Evolutionary conservation across 2,329 filamentous ascomycete species (phyloP), one percentile per base, ranked within the genome.

Genomic region (Penicillium frequentans): DNA sequence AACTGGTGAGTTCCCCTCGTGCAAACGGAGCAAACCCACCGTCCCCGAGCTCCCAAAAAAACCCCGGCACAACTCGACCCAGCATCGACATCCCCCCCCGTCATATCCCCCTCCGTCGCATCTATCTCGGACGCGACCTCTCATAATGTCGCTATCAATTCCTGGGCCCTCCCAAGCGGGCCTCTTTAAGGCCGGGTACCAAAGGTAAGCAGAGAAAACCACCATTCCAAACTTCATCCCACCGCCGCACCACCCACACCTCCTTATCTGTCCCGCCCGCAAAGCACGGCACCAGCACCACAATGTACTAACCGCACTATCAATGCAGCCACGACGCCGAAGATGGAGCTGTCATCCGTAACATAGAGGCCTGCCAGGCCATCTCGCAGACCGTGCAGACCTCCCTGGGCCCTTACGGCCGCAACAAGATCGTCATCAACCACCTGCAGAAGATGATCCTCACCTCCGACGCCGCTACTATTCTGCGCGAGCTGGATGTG

Each of bases 351-450:
- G 93, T 99, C 66, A 84, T 98, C 65, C 92, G 95, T 73, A 99
- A 99, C 79, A 98, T 99, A 79, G 96, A 99, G 74, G 95, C 96
- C 75, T 99, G 95, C 82, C 87, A 93, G 64, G 91, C 95, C 66
- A 98, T 99, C 77, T 88, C 95, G 57, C 90, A 90, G 70, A 99
- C 95, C 52, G 95, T 99, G 49, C 92, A 96, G 82, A 98, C 95
- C 56, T 98, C 95, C 46, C 85, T 99, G 35, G 96, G 95, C 52
- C 95, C 95, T 59, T 97, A 96, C 79, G 95, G 95, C 72, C 90
- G 95, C 78, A 99, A 99, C 84, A 99, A 99, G 83, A 93, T 99
- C 73, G 91, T 99, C 81, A 98, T 99, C 84, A 99, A 99, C 83
- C 96, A 99, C 81, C 84, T 99, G 62, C 91, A 96, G 78, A 99